Percentiles rank a stretch among this genome's conserved stretches.
Evolutionary conservation across 768 basidiomycete species (phyloP).

Genomic region (Russula emetica): DNA sequence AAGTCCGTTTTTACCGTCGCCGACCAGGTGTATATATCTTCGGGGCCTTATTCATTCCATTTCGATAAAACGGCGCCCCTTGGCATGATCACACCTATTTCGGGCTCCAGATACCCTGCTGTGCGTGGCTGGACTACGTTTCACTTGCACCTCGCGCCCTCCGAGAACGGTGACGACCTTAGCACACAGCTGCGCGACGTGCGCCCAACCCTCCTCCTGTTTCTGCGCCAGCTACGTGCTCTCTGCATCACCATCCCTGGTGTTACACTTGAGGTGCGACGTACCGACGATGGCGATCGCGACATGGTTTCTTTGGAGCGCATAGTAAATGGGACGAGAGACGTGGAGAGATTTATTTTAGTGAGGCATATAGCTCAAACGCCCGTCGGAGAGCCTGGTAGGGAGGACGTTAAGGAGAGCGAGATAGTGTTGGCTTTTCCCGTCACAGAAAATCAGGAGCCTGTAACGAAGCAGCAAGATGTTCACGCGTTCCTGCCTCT

Average conservation of each 20-base stretch:
- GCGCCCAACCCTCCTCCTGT: slow-evolving; percentile 30
- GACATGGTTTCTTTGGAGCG: slow-evolving; percentile 11
- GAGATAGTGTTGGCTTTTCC: slow-evolving; percentile 32
- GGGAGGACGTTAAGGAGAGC: slow-evolving; percentile 25
- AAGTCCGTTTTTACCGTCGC: slow-evolving; percentile 34
- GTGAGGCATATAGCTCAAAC: slow-evolving; percentile 25
- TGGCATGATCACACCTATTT: slow-evolving; percentile 32
- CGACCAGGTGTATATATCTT: slow-evolving; percentile 29
- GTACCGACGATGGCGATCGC: slow-evolving; percentile 7
- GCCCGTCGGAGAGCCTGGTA: slow-evolving; percentile 21
- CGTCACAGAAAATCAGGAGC: slow-evolving; percentile 19
- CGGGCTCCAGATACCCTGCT: not conserved
- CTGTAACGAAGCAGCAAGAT: slow-evolving; percentile 22
- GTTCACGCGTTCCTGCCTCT: slow-evolving; percentile 32
- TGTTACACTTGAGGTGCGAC: not conserved
- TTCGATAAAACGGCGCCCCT: slow-evolving; percentile 26
- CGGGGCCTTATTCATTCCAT: slow-evolving; percentile 28
- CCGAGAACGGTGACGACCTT: slow-evolving; percentile 19
- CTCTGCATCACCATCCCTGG: slow-evolving; percentile 20
- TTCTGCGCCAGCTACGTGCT: slow-evolving; percentile 28
- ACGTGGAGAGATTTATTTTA: slow-evolving; percentile 15
- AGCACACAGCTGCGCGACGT: slow-evolving; percentile 23
- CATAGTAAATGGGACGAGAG: not conserved
- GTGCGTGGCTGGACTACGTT: slow-evolving; percentile 31
- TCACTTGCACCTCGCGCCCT: slow-evolving; percentile 22